Base-by-base conservation (phyloP, 495 filamentous ascomycete species). In the Penicillium pulvis region DNA sequence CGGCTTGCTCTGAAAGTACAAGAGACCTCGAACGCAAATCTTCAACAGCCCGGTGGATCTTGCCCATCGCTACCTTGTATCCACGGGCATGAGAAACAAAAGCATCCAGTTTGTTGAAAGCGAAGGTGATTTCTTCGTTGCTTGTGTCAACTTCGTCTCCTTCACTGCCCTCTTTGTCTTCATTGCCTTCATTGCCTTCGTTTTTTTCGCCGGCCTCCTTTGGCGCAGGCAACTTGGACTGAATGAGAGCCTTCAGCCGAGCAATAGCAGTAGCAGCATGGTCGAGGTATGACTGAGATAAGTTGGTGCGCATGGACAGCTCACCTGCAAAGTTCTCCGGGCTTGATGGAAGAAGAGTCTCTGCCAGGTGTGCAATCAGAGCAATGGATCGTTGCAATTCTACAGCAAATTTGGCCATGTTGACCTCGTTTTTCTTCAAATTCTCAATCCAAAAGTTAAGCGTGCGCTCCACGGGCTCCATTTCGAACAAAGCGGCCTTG, bases 391-490 rank as follows among this genome's bases (percentile, higher is more conserved):
- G 75, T 68, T 94, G 87, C 36, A 98, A 74, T 66, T 96, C 92
- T 6, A 82, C 81, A 2, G 85, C 87, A 66, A 92, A 90, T 53
- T 91, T 87, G 64, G 87, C 85, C 74, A 89, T 86, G 66, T 92
- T 90, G n/a, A 98, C 70, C 54, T 97, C 93, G 62, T 97, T 92
- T 51, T 85, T 85, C 59, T 90, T 86, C 49, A 96, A 66, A 3
- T 80, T 82, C 42, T 97, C 92, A 60, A 98, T 87, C 87, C 93
- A 97, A 30, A 83, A 84, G 64, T 97, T 95, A 41, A 98, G 73
- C 1, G 90, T 90, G 36, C 91, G 80, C 73, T 98, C 94, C 14
- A 98, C 92, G 3, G 93, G 93, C 68, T 96, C 92, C 60, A 98
- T 79, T 66, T 98, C 94, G 63, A 93, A 91, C 45, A 93, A 69